Conservation (phyloP, 345 rosid species). For the Salix suchowensis region DNA sequence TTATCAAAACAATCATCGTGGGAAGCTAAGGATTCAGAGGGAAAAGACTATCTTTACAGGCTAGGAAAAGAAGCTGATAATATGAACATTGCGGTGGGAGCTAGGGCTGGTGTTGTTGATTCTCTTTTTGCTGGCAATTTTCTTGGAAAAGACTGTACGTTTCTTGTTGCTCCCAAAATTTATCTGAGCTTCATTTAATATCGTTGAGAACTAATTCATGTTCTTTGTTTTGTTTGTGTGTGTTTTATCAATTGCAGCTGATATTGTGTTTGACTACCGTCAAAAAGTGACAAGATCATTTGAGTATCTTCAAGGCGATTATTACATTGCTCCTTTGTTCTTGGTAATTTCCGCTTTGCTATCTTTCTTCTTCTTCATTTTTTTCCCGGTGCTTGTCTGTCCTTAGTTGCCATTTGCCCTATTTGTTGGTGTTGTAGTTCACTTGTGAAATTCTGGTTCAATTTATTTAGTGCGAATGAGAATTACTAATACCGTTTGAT, state of each 20-base stretch:
- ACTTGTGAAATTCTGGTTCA: no score
- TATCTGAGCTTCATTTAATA: background rate
- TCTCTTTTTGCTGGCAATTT: slow-evolving; percentile 76
- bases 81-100: slow-evolving; percentile 84
- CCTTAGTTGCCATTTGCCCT: no score
- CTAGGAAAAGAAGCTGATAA: slow-evolving; percentile 85
- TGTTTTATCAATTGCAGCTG: slow-evolving; percentile 41
- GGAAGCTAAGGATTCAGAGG: slow-evolving; percentile 76
- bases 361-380: no score
- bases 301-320: slow-evolving; percentile 87
- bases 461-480: no score
- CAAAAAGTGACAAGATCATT: slow-evolving; percentile 90
- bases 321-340: slow-evolving; percentile 82
- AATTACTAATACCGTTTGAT: no score
- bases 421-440: no score
- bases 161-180: background rate
- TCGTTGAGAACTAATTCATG: background rate
- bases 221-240: background rate
- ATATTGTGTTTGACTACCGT: slow-evolving; percentile 91
- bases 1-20: slow-evolving; percentile 87
- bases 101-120: slow-evolving; percentile 71
- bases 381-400: no score
- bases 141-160: slow-evolving; percentile 79
- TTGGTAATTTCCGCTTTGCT: slow-evolving; percentile 37
- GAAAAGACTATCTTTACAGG: slow-evolving; percentile 73